Evolutionary conservation across 768 basidiomycete genomes (phyloP), one percentile per base, ranked within the genome.

Genomic region (Sporobolomyces phaffii): DNA sequence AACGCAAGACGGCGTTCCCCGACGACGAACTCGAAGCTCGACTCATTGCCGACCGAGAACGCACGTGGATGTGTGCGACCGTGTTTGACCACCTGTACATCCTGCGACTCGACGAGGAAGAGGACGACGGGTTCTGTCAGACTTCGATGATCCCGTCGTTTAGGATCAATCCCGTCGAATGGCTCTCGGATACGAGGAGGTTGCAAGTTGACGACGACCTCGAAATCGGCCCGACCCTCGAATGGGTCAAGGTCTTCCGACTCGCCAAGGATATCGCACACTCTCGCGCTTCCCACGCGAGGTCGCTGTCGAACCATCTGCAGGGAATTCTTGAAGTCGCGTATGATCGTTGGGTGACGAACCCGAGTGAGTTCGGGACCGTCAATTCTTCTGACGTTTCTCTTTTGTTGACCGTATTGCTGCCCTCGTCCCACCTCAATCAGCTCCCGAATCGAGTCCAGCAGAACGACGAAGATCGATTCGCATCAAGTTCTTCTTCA

Each of bases 231-330:
- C 54, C 63, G 13, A 47, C 60, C 1, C 56, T 69, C 26, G 52
- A 60, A 58, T 64, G 61, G 56, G 54, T 63, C 43, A 68, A 68
- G 31, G 49, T 68, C 7, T 57, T 47, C 6, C 60, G 66, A 14
- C 36, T 68, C 8, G 56, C 56, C 10, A 58, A 53, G n/a, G 66
- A 62, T 28, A 59, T 68, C 22, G 50, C 60, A 7, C 60, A 62
- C 17, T 43, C 61, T 18, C 31, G 56, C 0, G 43, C 56, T 1
- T 57, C 56, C 2, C 45, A 63, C 18, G 66, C 66, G 5, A 31
- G 66, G 2, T 36, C 56, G 11, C 54, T 68, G 2, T 57, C 40
- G 7, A 44, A 45, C 4, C 66, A 68, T 26, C 33, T 68, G 1
- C 56, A 68, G 34, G 56, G 56, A 17, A 58, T 58, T n/a, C 56